A percentile compares a stretch with the other conserved stretches of the same genome.
These are phyloP conservation scores for Recurvomyces mirabilis DNA, from an alignment of 495 filamentous ascomycete genomes.

Conservation along the genomic window DNA sequence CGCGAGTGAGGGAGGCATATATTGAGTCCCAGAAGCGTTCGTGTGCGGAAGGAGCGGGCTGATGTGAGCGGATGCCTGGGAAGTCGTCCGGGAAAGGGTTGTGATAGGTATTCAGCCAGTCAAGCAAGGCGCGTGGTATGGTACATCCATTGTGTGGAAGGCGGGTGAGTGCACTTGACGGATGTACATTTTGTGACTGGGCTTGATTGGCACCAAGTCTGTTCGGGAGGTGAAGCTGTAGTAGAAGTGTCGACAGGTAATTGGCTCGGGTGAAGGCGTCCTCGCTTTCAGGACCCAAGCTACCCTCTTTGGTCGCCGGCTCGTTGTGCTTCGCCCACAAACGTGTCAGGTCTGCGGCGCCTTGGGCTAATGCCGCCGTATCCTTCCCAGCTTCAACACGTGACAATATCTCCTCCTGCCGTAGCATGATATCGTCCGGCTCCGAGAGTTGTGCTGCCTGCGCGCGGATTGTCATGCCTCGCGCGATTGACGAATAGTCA, in stretches of 20 bases:
- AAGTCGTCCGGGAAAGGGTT: constrained; percentile 49
- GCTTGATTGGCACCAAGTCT: constrained; percentile 23
- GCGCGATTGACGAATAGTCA: constrained; percentile 11
- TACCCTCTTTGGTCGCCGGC: constrained; percentile 5
- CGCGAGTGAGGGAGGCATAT: constrained; percentile 55
- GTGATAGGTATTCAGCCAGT: constrained; percentile 66
- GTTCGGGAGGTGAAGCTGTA: constrained; percentile 63
- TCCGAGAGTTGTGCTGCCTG: neutral
- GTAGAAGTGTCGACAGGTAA: constrained; percentile 57
- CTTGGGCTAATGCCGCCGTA: neutral
- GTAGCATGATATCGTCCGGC: constrained; percentile 12
- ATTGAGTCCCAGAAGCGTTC: constrained; percentile 70
- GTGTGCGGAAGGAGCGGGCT: constrained; percentile 62
- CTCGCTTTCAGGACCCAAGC: constrained; percentile 4
- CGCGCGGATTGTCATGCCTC: constrained; percentile 2
- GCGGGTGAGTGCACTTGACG: constrained; percentile 26
- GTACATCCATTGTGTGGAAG: constrained; percentile 24
- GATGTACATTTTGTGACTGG: too few species aligned
- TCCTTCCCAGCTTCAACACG: neutral
- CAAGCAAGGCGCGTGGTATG: constrained; percentile 61
- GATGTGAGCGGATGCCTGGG: constrained; percentile 45
- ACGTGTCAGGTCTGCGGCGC: constrained; percentile 3
- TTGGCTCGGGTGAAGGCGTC: constrained; percentile 54
- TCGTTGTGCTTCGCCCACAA: constrained; percentile 4
- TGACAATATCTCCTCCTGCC: constrained; percentile 7